Base-by-base conservation (phyloP, 192 early-diverging fungal species). In the Chytriomyces sp. region DNA sequence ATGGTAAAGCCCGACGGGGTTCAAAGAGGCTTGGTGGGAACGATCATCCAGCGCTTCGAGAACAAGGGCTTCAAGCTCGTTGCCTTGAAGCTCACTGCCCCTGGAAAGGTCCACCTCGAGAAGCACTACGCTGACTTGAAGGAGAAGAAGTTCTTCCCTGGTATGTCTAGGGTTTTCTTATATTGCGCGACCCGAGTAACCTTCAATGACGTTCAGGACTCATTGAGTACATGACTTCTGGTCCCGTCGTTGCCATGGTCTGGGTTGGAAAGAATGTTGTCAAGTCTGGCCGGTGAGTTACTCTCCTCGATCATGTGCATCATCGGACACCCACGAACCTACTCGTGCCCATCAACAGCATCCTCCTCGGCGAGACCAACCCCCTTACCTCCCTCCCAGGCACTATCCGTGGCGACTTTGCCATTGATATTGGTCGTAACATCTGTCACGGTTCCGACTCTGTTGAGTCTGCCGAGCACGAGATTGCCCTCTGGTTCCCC, bases 191-290 rank as follows among this genome's bases (percentile, higher is more conserved):
- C n/a, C n/a, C 26, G 31, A 74, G 22, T 4, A 79, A 71, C 34
- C 1, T 72, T 22, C 36, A 4, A 74, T 14, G 44, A n/a, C n/a
- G n/a, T 22, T 61, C 14, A 58, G 37, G 70, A 66, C 77, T 81
- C 39, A 61, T 85, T 59, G 60, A 72, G 64, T 86, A 89, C 89
- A 96, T 96, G 93, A 81, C 86, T 75, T 93, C 93, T 40, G 95
- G 95, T 59, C 95, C 95, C 74, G 95, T 97, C 70, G 93, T 94
- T 65, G 94, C 88, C 79, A 95, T 97, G 91, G 95, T 97, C 71
- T 94, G 92, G 90, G 79, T 83, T 75, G 95, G 95, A 67, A 93
- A 94, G 89, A 87, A 88, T 32, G 93, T 83, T 58, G 93, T 96
- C 85, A 93, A 93, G 89, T 88, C 88, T 75, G 95, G 95, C 67